These are phyloP conservation scores for Epichloe elymi DNA, from an alignment of 2,329 filamentous ascomycete genomes.

Conservation along the genomic window DNA sequence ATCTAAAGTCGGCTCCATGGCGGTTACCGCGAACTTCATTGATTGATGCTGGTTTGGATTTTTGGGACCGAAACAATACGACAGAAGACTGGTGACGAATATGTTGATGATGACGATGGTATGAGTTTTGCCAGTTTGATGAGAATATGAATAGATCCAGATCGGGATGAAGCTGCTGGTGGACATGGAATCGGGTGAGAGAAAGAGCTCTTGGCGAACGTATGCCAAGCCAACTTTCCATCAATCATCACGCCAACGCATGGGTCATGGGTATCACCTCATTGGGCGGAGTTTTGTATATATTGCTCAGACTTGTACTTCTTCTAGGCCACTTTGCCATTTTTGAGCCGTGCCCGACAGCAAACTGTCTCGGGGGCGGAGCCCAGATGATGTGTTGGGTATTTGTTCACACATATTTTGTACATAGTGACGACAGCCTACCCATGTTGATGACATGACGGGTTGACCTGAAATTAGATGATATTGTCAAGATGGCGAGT, in stretches of 20 bases:
- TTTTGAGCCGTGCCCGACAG: neutral
- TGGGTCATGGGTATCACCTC: neutral
- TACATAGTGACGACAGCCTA: neutral
- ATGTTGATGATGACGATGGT: neutral
- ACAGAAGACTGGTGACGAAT: neutral
- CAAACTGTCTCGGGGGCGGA: neutral
- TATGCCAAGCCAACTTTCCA: neutral
- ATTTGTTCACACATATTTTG: neutral
- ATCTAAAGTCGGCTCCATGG: constrained; percentile 19
- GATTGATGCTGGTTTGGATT: neutral
- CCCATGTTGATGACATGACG: no score
- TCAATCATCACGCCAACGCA: neutral
- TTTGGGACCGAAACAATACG: neutral
- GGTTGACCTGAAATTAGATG: no score
- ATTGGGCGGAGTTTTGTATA: constrained; percentile 8
- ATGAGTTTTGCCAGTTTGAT: neutral
- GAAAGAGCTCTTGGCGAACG: neutral
- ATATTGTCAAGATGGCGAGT: no score
- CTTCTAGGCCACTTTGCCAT: neutral
- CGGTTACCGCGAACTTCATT: neutral
- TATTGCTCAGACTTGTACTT: neutral
- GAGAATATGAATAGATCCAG: neutral
- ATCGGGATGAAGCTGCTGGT: neutral
- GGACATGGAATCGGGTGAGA: neutral
- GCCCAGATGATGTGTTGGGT: neutral